A percentile compares a stretch with the other conserved stretches of the same genome.
Conservation (phyloP, 2,329 filamentous ascomycete species). For the Aspergillus uvarum region DNA sequence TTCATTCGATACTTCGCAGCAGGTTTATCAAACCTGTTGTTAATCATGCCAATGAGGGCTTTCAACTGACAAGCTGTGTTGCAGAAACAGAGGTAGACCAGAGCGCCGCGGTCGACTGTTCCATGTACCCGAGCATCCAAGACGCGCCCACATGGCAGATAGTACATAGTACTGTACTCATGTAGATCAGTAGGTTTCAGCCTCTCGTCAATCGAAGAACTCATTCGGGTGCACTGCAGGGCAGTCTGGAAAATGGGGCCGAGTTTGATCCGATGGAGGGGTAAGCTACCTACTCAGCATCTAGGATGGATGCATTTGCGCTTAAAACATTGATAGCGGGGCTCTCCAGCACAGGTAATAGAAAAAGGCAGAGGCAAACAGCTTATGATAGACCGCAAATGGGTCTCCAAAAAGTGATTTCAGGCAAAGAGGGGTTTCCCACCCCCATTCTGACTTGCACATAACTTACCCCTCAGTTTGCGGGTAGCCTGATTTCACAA, state of each 20-base stretch:
- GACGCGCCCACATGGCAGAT: not conserved
- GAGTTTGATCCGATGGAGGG: not conserved
- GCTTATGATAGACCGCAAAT: not conserved
- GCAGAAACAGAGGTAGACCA: not conserved
- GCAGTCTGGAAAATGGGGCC: not conserved
- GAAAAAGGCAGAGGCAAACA: not conserved
- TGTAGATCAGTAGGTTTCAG: not conserved
- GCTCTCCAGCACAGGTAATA: not conserved
- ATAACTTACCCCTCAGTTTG: not conserved
- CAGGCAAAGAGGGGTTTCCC: not conserved
- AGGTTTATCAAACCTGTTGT: not conserved
- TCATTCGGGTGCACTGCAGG: not conserved
- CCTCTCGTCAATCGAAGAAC: not conserved
- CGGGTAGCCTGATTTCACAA: not conserved
- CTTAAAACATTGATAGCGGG: not conserved
- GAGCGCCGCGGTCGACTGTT: not conserved
- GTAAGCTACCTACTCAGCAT: not conserved
- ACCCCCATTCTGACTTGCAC: too few relatives aligned
- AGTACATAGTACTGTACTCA: not conserved
- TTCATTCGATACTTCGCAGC: not conserved
- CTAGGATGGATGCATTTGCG: not conserved
- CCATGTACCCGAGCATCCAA: not conserved
- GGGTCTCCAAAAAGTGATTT: not conserved
- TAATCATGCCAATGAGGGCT: not conserved
- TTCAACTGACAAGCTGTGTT: not conserved